Base-by-base conservation (phyloP, 345 rosid species). In the Salix koriyanagi region DNA sequence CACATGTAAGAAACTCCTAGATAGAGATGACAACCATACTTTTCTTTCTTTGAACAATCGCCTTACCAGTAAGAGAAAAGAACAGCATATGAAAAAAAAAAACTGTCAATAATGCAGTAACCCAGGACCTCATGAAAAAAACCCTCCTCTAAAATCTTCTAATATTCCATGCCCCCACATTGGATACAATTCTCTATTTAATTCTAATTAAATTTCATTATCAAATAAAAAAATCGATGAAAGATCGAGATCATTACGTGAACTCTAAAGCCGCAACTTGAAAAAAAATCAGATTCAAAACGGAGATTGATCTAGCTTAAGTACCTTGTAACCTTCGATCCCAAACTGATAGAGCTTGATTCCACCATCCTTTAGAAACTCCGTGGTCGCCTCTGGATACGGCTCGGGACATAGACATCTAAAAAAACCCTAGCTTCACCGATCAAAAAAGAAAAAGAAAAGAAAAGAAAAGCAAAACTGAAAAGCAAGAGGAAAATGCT, bases 341-440 rank as follows among this genome's bases (percentile, higher is more conserved):
- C 91, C 99, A 76, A 93, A 93, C 83, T 96, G 96, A 67, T 88
- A 91, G 69, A 91, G 94, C 89, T 69, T 90, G 83, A 96, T 90
- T 62, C 91, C 96, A 72, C 88, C 90, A 74, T 91, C 87, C 87
- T 91, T 93, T 18, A 93, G 90, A 64, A 93, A 96, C 81, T 88
- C 92, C 81, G 46, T 77, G 79, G 89, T 91, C 80, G 78, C 80
- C 83, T 91, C 98, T 46, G 98, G 91, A 75, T 96, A 96, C 8
- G 90, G 85, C 90, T 96, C 99, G 42, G 99, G 96, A 76, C 99
- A 96, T 82, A 96, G 61, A 76, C 86, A 91, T 86, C 99, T 96
- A 13, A 32, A 78, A 68, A 69, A 79, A 52, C 71, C 77, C 78
- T 74, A 78, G 71, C 74, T 62, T 67, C 25, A 81, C 13, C 21